Percentiles rank a stretch among this genome's conserved stretches.
Evolutionary conservation across 768 basidiomycete genomes (phyloP).

Genomic region (Kwoniella botswanensis): DNA sequence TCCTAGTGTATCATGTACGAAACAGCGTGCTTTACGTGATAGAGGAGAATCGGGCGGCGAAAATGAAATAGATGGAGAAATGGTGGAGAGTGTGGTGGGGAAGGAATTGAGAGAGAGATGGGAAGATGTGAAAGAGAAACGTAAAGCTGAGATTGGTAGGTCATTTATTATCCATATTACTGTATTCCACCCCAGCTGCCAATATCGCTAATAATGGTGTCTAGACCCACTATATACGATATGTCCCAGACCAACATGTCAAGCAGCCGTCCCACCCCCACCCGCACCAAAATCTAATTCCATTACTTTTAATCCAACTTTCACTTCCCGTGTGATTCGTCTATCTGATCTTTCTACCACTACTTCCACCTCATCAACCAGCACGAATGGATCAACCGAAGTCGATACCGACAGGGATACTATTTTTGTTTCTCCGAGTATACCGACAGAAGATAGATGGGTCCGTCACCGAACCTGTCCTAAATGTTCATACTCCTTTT

Average conservation of each 20-base stretch:
- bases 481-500: constrained; percentile 77
- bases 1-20: constrained; percentile 80
- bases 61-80: constrained; percentile 66
- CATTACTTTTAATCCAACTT: constrained; percentile 18
- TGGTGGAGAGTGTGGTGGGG: constrained; percentile 73
- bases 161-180: too few relatives aligned
- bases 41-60: not conserved
- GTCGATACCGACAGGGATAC: not conserved
- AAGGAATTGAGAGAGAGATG: constrained; percentile 72
- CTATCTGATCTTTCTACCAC: constrained; percentile 34
- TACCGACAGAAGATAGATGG: constrained; percentile 66
- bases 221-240: constrained; percentile 77
- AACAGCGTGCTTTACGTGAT: constrained; percentile 55
- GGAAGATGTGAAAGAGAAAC: constrained; percentile 77
- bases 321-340: constrained; percentile 36
- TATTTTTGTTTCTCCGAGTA: not conserved
- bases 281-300: constrained; percentile 57
- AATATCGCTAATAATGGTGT: not conserved
- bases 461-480: constrained; percentile 73
- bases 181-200: not conserved
- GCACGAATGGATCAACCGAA: not conserved
- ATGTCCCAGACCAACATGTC: constrained; percentile 81
- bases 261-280: constrained; percentile 72
- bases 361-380: constrained; percentile 3
- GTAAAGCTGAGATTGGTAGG: constrained; percentile 72